Base-by-base conservation (phyloP, 768 basidiomycete genomes). In the Hortiboletus flavorubellus region DNA sequence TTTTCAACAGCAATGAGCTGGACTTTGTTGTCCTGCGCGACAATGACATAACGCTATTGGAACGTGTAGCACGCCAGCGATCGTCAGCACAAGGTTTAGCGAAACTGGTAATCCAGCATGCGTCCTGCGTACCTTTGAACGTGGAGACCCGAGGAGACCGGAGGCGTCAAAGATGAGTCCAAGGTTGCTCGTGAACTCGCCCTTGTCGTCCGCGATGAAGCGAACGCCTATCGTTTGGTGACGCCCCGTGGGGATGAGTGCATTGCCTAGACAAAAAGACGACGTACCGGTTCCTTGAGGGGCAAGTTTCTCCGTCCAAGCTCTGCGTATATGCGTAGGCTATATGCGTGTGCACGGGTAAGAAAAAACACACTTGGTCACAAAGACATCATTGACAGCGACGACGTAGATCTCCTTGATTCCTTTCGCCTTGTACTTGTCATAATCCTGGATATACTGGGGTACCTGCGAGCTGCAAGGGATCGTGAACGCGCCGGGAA, bases 361-460 rank as follows among this genome's bases (percentile, higher is more conserved):
- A 38, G 31, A 1, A n/a, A 11, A 8, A 10, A 49, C 49, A 16
- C 62, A 76, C 52, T 84, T 80, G 54, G 78, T 82, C 43, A 89
- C 87, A 63, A 88, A 93, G 8, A 79, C 78, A 66, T 95, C 92
- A 68, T 94, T 94, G 53, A 90, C 85, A 26, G 84, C 75, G 51
- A 94, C 72, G 51, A 93, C 80, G 58, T 84, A 87, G 57, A 91
- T 81, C 48, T 81, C 77, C 55, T 82, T 79, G 64, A 92, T 73
- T 11, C 89, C 92, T 70, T 91, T 93, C 4, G 75, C 80, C 73
- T 84, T 85, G 81, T 89, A 89, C 65, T 85, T 75, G 14, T 85
- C 79, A 69, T 81, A 87, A 50, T 78, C 77, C 51, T 78, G 68
- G 59, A 93, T 79, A 74, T 87, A 93, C 10, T 77, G 74, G 0